Base-by-base conservation (phyloP, 164 flowering plant genomes). In the Liriodendron chinense region DNA sequence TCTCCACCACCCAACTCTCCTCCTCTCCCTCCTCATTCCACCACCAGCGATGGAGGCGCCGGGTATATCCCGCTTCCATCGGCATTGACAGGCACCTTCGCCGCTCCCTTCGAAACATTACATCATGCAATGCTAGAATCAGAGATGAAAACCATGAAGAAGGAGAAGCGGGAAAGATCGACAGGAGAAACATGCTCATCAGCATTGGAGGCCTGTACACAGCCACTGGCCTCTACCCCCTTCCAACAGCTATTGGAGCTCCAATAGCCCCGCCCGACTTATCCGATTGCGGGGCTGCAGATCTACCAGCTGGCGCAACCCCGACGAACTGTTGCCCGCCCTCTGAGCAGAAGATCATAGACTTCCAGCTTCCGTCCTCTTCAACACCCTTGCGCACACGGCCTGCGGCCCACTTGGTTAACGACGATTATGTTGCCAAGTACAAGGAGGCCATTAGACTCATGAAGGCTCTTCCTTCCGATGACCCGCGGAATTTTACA, bases 161-260 rank as follows among this genome's bases (percentile, higher is more conserved):
- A 21, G 23, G 24, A 10, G 23, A 21, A 9, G 25, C 13, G 24
- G 24, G 24, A 24, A 24, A 22, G 1, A 62, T 85, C 1, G 88
- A 85, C 73, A 77, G 94, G 72, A 80, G 94, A 56, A 79, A 86
- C 56, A 71, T 85, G 22, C 87, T 90, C 9, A 48, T 88, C 26
- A 87, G 90, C 2, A 47, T 88, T 0, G 93, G 90, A 48, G 91
- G 91, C 0, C 71, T 88, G 0, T 88, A 83, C 61, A 87, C 88
- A 9, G 83, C 71, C 0, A 34, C 85, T 9, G 78, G 78, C 1
- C 66, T 72, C 9, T 50, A n/a, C 13, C 12, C 61, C 0, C 78
- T 76, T 53, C 74, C 73, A 1, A 43, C 76, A 1, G 86, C 89
- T 48, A 14, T 73, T 0, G 89, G 83, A 1, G 79, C 77, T 14